phyloP scores from a whole-genome alignment of 106 monocot species.

The Acorus gramineus region DNA sequence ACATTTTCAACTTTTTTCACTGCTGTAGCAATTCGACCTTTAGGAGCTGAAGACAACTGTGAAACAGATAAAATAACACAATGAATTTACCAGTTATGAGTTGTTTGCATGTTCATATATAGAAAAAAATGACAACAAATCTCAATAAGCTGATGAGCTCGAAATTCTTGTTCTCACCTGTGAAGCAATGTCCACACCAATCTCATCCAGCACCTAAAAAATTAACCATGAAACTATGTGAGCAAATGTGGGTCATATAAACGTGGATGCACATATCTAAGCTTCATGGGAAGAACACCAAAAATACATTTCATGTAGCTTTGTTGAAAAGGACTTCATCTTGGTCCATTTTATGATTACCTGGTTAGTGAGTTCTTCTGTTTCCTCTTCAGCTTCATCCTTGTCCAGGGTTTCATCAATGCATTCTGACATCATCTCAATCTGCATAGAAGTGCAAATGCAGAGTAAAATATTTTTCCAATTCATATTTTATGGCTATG shows the following conservation, averaged over 20 bases:
- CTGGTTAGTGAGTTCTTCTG: slow-evolving; percentile 94
- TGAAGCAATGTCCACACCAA: slow-evolving; percentile 88
- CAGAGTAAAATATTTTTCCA: too few relatives aligned
- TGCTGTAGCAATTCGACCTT: slow-evolving; percentile 61
- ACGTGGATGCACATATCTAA: background rate
- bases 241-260: background rate
- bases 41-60: slow-evolving; percentile 92
- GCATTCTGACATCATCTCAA: slow-evolving; percentile 89
- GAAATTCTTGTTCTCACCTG: slow-evolving; percentile 32
- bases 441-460: slow-evolving; percentile 15
- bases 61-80: background rate
- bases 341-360: slow-evolving; percentile 16
- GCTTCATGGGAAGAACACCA: too few relatives aligned
- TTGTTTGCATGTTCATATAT: too few relatives aligned
- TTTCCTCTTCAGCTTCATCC: slow-evolving; percentile 97
- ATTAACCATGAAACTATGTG: background rate
- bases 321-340: too few relatives aligned
- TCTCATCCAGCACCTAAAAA: slow-evolving; percentile 92
- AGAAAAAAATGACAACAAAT: background rate
- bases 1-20: slow-evolving; percentile 56
- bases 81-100: too few relatives aligned
- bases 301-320: too few relatives aligned
- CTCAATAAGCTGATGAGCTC: slow-evolving; percentile 1
- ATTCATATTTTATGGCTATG: too few relatives aligned
- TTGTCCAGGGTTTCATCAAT: slow-evolving; percentile 97